Percentiles rank a stretch among this genome's conserved stretches.
phyloP scores from a whole-genome alignment of 208 protist species.

The Phytomonas sp. region DNA sequence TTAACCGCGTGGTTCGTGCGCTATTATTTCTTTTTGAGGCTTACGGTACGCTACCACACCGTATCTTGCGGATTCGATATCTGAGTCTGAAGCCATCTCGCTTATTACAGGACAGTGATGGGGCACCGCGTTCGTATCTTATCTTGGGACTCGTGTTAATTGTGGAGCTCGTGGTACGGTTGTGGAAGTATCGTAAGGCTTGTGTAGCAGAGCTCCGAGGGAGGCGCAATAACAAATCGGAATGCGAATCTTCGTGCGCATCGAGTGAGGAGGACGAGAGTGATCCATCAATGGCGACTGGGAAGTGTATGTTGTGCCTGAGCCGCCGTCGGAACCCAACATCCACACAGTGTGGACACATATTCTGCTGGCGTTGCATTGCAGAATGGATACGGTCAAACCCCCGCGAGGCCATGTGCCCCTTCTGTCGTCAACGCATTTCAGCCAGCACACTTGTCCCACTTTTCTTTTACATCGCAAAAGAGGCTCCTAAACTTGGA shows the following conservation, averaged over 20 bases:
- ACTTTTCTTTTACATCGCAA: conserved; percentile 75
- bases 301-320: conserved; percentile 85
- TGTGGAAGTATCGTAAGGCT: conserved; percentile 51
- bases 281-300: conserved; percentile 17
- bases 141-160: conserved; percentile 55
- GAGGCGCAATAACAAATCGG: background rate
- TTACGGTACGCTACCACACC: conserved; percentile 69
- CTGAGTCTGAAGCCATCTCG: conserved; percentile 64
- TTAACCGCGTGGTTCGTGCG: conserved; percentile 37
- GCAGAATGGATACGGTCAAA: conserved; percentile 81
- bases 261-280: conserved; percentile 33
- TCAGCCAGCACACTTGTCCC: conserved; percentile 65
- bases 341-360: conserved; percentile 73
- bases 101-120: conserved; percentile 36
- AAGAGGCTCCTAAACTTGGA: conserved; percentile 36
- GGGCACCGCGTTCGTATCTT: conserved; percentile 56
- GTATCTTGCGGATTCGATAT: conserved; percentile 46
- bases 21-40: conserved; percentile 75
- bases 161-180: conserved; percentile 67
- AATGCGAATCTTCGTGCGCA: background rate
- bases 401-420: conserved; percentile 62
- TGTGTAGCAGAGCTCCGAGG: background rate
- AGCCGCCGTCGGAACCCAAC: conserved; percentile 66
- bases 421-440: conserved; percentile 82
- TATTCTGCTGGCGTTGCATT: conserved; percentile 87